Evolutionary conservation across 805 yeast species (phyloP).

Genomic region (Wickerhamomyces ciferrii): DNA sequence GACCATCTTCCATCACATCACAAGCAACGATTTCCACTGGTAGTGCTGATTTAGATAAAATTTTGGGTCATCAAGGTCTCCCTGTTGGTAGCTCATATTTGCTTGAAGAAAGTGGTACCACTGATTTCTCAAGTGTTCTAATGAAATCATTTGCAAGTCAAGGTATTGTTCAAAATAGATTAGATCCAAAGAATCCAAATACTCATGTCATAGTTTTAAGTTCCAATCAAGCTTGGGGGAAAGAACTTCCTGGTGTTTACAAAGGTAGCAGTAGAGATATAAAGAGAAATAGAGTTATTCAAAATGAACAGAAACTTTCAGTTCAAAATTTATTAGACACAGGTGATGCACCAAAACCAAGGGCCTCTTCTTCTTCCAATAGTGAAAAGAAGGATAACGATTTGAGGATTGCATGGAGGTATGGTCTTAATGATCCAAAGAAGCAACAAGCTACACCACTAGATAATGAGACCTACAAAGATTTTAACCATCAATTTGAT

Average conservation of each 20-base stretch:
- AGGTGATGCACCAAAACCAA: slow-evolving; percentile 4
- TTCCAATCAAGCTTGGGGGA: slow-evolving; percentile 50
- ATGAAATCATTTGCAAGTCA: slow-evolving; percentile 69
- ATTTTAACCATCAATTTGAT: slow-evolving; percentile 67
- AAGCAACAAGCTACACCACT: slow-evolving; percentile 14
- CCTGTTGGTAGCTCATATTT: slow-evolving; percentile 72
- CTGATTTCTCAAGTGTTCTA: slow-evolving; percentile 77
- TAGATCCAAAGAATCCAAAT: slow-evolving; percentile 32
- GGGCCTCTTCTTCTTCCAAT: not conserved
- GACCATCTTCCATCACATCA: slow-evolving; percentile 72
- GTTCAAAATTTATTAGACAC: slow-evolving; percentile 58
- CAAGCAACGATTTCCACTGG: slow-evolving; percentile 81
- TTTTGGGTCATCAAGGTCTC: slow-evolving; percentile 76
- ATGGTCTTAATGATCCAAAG: slow-evolving; percentile 47
- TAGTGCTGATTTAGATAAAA: slow-evolving; percentile 63
- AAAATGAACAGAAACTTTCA: slow-evolving; percentile 57
- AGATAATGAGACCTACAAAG: slow-evolving; percentile 35
- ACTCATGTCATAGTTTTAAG: slow-evolving; percentile 68
- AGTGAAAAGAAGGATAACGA: slow-evolving; percentile 28
- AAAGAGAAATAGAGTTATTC: slow-evolving; percentile 51
- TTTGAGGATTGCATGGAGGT: slow-evolving; percentile 92
- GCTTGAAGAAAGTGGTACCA: slow-evolving; percentile 80
- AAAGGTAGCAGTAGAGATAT: slow-evolving; percentile 63
- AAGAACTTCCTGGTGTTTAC: slow-evolving; percentile 72
- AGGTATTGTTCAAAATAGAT: slow-evolving; percentile 63